These are phyloP conservation scores for Daldinia vernicosa DNA, from an alignment of 495 filamentous ascomycete genomes.

Conservation along the genomic window DNA sequence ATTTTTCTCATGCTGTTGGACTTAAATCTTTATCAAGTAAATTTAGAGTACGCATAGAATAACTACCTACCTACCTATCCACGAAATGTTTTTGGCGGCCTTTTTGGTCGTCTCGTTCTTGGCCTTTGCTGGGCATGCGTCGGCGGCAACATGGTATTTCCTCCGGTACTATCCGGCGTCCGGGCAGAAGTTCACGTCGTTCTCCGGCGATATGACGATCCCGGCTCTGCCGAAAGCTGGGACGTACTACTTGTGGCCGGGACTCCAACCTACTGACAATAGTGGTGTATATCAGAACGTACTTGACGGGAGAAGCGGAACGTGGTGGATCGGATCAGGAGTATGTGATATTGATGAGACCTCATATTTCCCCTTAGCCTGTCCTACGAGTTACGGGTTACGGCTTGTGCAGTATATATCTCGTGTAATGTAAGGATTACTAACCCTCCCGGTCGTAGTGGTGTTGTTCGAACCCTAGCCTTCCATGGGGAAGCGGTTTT, in stretches of 20 bases:
- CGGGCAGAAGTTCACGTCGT: constrained; percentile 48
- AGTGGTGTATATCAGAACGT: constrained; percentile 56
- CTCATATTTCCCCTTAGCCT: not conserved
- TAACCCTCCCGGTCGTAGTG: constrained; percentile 24
- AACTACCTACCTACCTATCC: not conserved
- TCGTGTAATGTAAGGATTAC: too few relatives aligned
- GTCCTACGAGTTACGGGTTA: not conserved
- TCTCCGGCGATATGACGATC: constrained; percentile 52
- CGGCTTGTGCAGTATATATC: not conserved
- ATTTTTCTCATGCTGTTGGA: not conserved
- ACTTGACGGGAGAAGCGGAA: constrained; percentile 52
- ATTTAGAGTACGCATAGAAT: not conserved
- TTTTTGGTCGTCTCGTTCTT: constrained; percentile 34
- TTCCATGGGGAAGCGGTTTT: constrained; percentile 55
- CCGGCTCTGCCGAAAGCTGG: constrained; percentile 50
- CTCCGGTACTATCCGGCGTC: constrained; percentile 49
- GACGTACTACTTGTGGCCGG: constrained; percentile 56
- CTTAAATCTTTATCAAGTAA: not conserved
- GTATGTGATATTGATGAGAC: not conserved
- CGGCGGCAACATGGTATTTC: constrained; percentile 50
- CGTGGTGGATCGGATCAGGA: constrained; percentile 56
- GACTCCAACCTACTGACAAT: constrained; percentile 53
- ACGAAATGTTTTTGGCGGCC: constrained; percentile 29
- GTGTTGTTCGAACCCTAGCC: constrained; percentile 54
- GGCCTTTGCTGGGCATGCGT: constrained; percentile 32